Evolutionary conservation across 352 stramenopile species (phyloP), one percentile per base, ranked within the genome.

Genomic region (Plasmopara viticola): DNA sequence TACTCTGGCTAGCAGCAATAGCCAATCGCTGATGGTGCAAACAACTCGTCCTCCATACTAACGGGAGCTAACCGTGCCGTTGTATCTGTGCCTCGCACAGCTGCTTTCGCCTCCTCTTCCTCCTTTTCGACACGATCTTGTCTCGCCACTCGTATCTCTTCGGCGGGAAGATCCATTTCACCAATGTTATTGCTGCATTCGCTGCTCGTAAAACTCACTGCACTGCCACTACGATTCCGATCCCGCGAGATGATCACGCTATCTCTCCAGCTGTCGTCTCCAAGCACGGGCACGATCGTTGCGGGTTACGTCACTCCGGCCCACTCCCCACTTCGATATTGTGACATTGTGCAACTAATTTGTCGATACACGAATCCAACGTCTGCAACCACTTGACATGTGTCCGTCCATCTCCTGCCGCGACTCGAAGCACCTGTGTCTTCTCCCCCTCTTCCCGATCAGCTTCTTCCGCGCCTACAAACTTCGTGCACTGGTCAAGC

Each of bases 311-410:
- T 51, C 8, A 48, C 51, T 37, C 56, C 45, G 28, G 45, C 41
- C 61, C 58, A 71, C 6, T 35, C 29, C 17, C 53, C 64, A 5
- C 64, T 49, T 55, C 49, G 48, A 15, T 68, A 61, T 25, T 67
- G 60, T 37, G 53, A 56, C 35, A 70, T 62, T 82, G 69, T 17
- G 75, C 45, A 12, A 75, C 66, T 3, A 84, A 51, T 40, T 58
- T 63, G 3, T 53, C 62, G 40, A 87, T 84, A 40, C 76, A 79
- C 14, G 66, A 61, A 4, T 68, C 64, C 0, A 90, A 37, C 5
- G 49, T 69, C 10, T 66, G 52, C 20, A 90, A 48, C 79, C 79
- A 90, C 25, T 59, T 64, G 46, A 70, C 52, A 25, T 80, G 68
- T 9, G 57, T 62, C 13, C 39, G 31, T 13, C 64, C 52, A 15